Evolutionary conservation across 768 basidiomycete genomes (phyloP).

Genomic region (Collybiopsis luxurians): DNA sequence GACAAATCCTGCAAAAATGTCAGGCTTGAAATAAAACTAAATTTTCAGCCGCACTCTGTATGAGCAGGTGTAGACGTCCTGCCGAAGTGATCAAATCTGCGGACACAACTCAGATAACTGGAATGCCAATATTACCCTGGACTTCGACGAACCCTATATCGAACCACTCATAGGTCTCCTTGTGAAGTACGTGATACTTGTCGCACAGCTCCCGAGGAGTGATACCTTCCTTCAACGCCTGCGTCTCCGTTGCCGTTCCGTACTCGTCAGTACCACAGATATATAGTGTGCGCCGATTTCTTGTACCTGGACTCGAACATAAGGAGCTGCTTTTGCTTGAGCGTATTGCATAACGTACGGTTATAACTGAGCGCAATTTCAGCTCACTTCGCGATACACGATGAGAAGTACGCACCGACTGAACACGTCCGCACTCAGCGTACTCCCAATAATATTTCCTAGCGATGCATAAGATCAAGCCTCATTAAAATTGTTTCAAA

Average conservation of each 20-base stretch:
- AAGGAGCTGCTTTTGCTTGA: not conserved
- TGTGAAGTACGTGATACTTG: constrained; percentile 87
- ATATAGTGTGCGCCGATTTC: constrained; percentile 89
- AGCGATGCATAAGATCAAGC: constrained; percentile 10
- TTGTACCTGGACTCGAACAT: constrained; percentile 44
- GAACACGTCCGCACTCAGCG: constrained; percentile 95
- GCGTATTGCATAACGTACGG: constrained; percentile 36
- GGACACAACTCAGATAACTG: constrained; percentile 1
- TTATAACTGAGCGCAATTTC: constrained; percentile 44
- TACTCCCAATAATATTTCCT: constrained; percentile 95
- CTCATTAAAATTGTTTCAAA: constrained; percentile 11
- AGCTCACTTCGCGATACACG: not conserved
- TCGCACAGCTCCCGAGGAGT: constrained; percentile 82
- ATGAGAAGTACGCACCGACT: constrained; percentile 66
- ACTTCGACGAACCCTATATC: constrained; percentile 72
- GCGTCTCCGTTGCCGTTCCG: constrained; percentile 98
- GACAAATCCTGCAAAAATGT: constrained; percentile 66
- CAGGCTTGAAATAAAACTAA: not conserved
- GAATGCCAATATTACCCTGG: not conserved
- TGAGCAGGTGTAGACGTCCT: constrained; percentile 90
- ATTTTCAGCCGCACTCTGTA: constrained; percentile 59
- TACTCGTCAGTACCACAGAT: constrained; percentile 99
- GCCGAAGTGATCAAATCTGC: constrained; percentile 93
- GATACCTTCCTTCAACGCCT: constrained; percentile 85
- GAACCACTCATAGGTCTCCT: constrained; percentile 97